Conservation (phyloP, 2,329 filamentous ascomycete species). For the Alternaria gaisen region DNA sequence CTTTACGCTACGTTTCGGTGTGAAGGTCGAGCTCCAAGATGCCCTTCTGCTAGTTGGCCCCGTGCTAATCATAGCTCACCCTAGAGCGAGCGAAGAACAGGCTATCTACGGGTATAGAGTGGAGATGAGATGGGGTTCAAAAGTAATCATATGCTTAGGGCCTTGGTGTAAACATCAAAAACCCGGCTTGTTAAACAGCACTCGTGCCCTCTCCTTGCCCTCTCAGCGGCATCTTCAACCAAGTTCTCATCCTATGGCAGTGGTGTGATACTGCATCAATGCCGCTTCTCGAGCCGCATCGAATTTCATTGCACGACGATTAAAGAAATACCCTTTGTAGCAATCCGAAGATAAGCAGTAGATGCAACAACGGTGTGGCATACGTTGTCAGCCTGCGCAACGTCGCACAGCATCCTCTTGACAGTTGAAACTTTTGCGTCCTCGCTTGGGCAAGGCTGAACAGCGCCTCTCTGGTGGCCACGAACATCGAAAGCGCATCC, state of each 20-base stretch:
- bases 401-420: background rate
- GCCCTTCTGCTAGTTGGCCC: background rate
- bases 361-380: background rate
- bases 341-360: background rate
- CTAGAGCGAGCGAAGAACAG: slow-evolving; percentile 14
- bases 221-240: background rate
- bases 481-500: background rate
- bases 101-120: slow-evolving; percentile 8
- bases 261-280: slow-evolving; percentile 2
- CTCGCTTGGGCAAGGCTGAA: slow-evolving; percentile 1
- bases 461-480: background rate
- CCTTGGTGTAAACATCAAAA: slow-evolving; percentile 5
- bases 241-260: background rate
- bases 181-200: background rate
- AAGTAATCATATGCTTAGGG: background rate
- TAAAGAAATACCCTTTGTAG: background rate
- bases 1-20: slow-evolving; percentile 3
- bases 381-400: slow-evolving; percentile 8
- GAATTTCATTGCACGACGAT: background rate
- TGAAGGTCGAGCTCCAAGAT: slow-evolving; percentile 4
- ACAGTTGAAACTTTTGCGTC: background rate
- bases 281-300: slow-evolving; percentile 13
- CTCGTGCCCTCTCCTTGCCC: background rate
- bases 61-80: slow-evolving; percentile 9
- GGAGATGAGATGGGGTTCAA: slow-evolving; percentile 2